Conservation (phyloP, 768 basidiomycete species). For the Paxillus involutus region DNA sequence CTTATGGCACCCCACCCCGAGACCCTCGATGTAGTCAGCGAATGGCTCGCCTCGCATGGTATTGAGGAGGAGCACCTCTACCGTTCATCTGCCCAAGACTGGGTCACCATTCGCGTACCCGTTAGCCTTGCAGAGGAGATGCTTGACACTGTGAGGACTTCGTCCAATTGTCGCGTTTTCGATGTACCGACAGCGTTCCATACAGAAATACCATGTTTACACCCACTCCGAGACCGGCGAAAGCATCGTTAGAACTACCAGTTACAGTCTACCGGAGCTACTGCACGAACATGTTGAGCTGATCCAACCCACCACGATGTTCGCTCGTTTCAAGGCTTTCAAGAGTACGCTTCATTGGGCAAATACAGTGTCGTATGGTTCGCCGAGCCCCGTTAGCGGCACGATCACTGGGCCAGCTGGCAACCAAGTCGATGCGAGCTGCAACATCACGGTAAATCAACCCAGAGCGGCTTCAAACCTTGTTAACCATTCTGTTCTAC, state of each 20-base stretch:
- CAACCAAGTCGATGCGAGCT: constrained; percentile 44
- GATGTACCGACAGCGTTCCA: background rate
- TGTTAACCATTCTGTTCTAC: background rate
- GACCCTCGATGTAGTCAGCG: constrained; percentile 52
- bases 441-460: constrained; percentile 36
- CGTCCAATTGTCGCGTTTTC: background rate
- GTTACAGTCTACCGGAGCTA: constrained; percentile 62
- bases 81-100: constrained; percentile 67
- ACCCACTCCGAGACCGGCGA: constrained; percentile 53
- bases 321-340: constrained; percentile 47
- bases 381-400: constrained; percentile 1
- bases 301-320: constrained; percentile 73
- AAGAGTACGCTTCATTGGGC: constrained; percentile 40
- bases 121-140: constrained; percentile 64
- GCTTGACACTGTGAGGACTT: constrained; percentile 58
- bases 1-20: constrained; percentile 58
- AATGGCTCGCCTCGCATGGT: constrained; percentile 62
- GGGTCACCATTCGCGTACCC: constrained; percentile 61
- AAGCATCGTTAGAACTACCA: constrained; percentile 60
- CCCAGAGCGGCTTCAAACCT: background rate
- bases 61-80: constrained; percentile 45
- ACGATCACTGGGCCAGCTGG: constrained; percentile 33
- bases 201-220: constrained; percentile 64
- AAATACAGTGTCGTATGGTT: constrained; percentile 1
- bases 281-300: constrained; percentile 63